Conservation (phyloP, 2,329 filamentous ascomycete genomes). For the Aspergillus chevalieri region DNA sequence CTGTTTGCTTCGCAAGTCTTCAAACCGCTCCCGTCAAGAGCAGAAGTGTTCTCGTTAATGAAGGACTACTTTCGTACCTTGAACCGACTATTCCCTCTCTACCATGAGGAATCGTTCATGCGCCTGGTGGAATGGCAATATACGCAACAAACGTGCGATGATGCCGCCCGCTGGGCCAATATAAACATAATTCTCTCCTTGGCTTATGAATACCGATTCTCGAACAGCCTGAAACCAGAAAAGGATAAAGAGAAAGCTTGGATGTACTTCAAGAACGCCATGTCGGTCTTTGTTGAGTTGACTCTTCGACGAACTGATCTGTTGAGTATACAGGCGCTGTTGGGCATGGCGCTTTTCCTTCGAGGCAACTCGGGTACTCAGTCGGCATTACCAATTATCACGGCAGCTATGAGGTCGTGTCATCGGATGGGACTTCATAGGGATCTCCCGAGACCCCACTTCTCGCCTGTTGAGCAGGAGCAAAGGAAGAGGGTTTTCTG, state of each 20-base stretch:
- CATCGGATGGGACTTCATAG: constrained; percentile 94
- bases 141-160: constrained; percentile 80
- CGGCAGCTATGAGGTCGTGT: constrained; percentile 77
- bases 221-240: constrained; percentile 79
- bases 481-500: constrained; percentile 72
- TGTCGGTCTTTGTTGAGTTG: constrained; percentile 83
- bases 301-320: constrained; percentile 91
- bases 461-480: constrained; percentile 84
- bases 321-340: constrained; percentile 81
- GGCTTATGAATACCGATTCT: constrained; percentile 79
- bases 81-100: constrained; percentile 94
- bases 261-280: constrained; percentile 89
- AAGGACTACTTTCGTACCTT: constrained; percentile 94
- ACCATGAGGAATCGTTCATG: constrained; percentile 95
- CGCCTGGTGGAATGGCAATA: constrained; percentile 91
- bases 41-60: constrained; percentile 77
- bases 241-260: constrained; percentile 89
- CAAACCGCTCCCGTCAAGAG: constrained; percentile 70
- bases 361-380: constrained; percentile 92
- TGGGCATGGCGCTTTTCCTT: constrained; percentile 89
- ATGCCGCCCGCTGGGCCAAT: constrained; percentile 94
- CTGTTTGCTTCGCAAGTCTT: constrained; percentile 79
- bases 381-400: constrained; percentile 78
- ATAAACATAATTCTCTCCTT: constrained; percentile 86
- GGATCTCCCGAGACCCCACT: constrained; percentile 75